phyloP scores from a whole-genome alignment of 257 asterid species.

The Plectranthus barbatus region DNA sequence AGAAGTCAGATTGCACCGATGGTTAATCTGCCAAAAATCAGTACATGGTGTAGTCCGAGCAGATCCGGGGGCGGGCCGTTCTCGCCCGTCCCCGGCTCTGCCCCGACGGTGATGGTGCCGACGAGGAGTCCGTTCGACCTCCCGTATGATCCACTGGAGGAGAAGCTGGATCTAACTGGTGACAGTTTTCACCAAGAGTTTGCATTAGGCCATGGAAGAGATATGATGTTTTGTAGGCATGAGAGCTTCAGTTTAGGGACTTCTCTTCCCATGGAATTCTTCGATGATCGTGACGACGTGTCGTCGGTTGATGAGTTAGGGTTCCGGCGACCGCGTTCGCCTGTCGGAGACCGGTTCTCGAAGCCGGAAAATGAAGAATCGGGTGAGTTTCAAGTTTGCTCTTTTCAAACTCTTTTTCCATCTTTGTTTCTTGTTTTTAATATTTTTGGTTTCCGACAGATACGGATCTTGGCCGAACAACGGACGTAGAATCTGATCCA shows the following conservation, averaged over 20 bases:
- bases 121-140: constrained; percentile 77
- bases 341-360: constrained; percentile 8
- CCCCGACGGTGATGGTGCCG: constrained; percentile 68
- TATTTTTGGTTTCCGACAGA: constrained; percentile 18
- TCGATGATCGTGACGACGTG: constrained; percentile 13
- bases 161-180: constrained; percentile 72
- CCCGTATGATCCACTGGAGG: constrained; percentile 92
- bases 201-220: constrained; percentile 28
- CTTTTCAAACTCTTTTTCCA: too few species aligned
- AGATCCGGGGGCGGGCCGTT: background rate
- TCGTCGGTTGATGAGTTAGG: constrained; percentile 13
- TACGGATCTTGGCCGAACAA: constrained; percentile 14
- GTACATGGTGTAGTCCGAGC: too few species aligned
- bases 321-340: constrained; percentile 11
- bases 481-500: constrained; percentile 29
- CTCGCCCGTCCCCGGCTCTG: constrained; percentile 74
- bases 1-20: constrained; percentile 40
- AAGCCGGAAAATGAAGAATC: constrained; percentile 11
- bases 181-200: constrained; percentile 74
- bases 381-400: constrained; percentile 21
- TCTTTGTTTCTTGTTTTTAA: background rate
- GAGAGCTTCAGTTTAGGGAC: constrained; percentile 55
- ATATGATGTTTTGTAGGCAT: constrained; percentile 44
- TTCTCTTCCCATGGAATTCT: constrained; percentile 15
- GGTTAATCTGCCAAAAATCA: constrained; percentile 34